phyloP scores from a whole-genome alignment of 1,284 basidiomycete species.

The Pyrrhoderma lamaoense region DNA sequence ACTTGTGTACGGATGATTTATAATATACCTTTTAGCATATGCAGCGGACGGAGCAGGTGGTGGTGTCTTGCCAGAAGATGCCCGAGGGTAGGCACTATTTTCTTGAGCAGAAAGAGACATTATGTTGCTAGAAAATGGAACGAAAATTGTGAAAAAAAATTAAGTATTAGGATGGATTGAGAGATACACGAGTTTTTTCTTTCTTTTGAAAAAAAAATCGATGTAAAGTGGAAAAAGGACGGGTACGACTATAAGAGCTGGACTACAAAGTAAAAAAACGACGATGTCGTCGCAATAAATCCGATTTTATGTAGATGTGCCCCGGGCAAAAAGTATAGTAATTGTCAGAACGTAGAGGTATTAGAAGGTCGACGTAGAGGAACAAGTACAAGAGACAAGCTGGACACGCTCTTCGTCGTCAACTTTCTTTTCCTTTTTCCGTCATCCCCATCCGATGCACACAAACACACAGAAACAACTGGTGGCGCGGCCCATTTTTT shows the following conservation, averaged over 20 bases:
- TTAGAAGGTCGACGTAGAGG: not conserved
- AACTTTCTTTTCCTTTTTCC: too few relatives aligned
- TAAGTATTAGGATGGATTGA: constrained; percentile 66
- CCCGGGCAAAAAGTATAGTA: constrained; percentile 16
- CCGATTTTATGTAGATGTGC: constrained; percentile 19
- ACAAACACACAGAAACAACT: too few relatives aligned
- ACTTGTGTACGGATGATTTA: constrained; percentile 9
- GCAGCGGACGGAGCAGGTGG: constrained; percentile 85
- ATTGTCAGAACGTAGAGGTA: constrained; percentile 14
- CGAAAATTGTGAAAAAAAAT: constrained; percentile 33
- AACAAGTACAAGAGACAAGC: too few relatives aligned
- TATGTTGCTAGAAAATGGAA: constrained; percentile 34
- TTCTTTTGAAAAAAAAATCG: constrained; percentile 13
- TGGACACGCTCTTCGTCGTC: too few relatives aligned
- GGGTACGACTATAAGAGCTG: constrained; percentile 19
- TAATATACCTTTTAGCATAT: constrained; percentile 71
- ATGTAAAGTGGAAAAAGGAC: constrained; percentile 7
- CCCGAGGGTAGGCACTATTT: constrained; percentile 71
- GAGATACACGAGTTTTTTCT: constrained; percentile 28
- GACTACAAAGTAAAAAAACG: constrained; percentile 17
- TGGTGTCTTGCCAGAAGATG: constrained; percentile 77
- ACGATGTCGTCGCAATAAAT: constrained; percentile 15
- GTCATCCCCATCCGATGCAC: too few relatives aligned
- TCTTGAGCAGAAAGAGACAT: constrained; percentile 82
- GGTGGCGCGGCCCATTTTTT: too few relatives aligned